Evolutionary conservation across 176 grass and related monocot species (phyloP).

Genomic region (barley (Hordeum vulgare)): DNA sequence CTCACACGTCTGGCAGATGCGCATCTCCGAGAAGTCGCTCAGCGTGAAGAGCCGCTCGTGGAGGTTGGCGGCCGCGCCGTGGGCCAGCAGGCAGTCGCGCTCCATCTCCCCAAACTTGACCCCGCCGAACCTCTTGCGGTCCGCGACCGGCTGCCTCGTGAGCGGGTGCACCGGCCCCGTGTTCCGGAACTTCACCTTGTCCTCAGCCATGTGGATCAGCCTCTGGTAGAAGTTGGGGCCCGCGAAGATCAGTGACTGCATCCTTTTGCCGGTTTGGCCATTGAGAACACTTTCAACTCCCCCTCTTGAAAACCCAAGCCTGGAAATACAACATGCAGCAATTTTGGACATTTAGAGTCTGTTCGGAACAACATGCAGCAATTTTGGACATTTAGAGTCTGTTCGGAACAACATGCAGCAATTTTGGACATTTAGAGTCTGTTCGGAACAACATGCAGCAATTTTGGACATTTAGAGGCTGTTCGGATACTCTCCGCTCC

Average conservation of each 20-base stretch:
- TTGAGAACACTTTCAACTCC: conserved; percentile 74
- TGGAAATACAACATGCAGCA: conserved; percentile 28
- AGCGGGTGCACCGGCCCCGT: conserved; percentile 87
- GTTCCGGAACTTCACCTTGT: conserved; percentile 97
- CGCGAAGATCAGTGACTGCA: conserved; percentile 70
- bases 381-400: too few relatives aligned
- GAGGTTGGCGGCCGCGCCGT: conserved; percentile 81
- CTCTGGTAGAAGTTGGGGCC: conserved; percentile 90
- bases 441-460: too few relatives aligned
- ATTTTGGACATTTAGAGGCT: too few relatives aligned
- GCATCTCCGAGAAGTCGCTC: conserved; percentile 78
- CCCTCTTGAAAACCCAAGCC: conserved; percentile 74
- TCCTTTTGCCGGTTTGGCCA: conserved; percentile 76
- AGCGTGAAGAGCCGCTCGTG: conserved; percentile 83
- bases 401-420: too few relatives aligned
- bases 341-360: background rate
- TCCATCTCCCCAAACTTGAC: conserved; percentile 99
- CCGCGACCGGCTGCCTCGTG: conserved; percentile 72
- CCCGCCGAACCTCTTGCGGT: conserved; percentile 85
- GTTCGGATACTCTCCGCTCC: too few relatives aligned
- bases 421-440: too few relatives aligned
- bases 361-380: too few relatives aligned
- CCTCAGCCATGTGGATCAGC: conserved; percentile 87
- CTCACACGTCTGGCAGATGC: conserved; percentile 61
- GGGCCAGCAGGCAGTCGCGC: conserved; percentile 82